Conservation (phyloP, 805 yeast species). For the Lipomyces orientalis region DNA sequence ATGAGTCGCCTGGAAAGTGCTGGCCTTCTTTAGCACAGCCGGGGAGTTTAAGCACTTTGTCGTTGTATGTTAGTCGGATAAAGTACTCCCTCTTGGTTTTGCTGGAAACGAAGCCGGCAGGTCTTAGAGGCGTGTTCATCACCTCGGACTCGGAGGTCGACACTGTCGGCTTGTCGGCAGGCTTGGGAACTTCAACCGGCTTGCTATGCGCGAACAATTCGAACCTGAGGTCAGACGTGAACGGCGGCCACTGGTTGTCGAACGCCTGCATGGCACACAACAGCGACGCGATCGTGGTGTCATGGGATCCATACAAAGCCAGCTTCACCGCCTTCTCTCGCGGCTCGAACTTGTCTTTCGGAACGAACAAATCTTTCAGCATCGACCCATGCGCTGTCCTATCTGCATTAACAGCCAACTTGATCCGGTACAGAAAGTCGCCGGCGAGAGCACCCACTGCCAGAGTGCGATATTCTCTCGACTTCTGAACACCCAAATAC, state of each 20-base stretch:
- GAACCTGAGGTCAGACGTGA: slow-evolving; percentile 36
- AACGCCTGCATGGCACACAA: slow-evolving; percentile 33
- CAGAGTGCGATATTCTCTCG: slow-evolving; percentile 32
- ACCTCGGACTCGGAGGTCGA: slow-evolving; percentile 2
- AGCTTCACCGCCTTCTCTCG: slow-evolving; percentile 26
- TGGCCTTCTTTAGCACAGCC: slow-evolving; percentile 27
- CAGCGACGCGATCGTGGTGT: slow-evolving; percentile 38
- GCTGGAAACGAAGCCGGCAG: not conserved
- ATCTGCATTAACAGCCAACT: slow-evolving; percentile 26
- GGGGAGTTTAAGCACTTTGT: slow-evolving; percentile 29
- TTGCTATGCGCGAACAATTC: slow-evolving; percentile 30
- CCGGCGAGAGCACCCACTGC: slow-evolving; percentile 39
- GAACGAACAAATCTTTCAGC: not conserved
- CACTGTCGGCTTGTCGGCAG: not conserved
- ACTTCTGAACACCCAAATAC: slow-evolving; percentile 35
- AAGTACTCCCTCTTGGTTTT: slow-evolving; percentile 28
- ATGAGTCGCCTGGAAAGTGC: slow-evolving; percentile 22
- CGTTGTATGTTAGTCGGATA: slow-evolving; percentile 37
- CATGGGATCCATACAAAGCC: slow-evolving; percentile 39
- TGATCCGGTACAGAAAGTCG: slow-evolving; percentile 32
- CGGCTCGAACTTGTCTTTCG: not conserved
- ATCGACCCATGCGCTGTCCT: slow-evolving; percentile 3
- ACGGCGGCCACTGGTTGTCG: slow-evolving; percentile 38
- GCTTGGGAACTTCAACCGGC: not conserved
- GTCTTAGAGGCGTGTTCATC: slow-evolving; percentile 2